A percentile compares a stretch with the other conserved stretches of the same genome.
Evolutionary conservation across 1,139 yeast genomes (phyloP).

Genomic region (Saccharomyces hybrid): DNA sequence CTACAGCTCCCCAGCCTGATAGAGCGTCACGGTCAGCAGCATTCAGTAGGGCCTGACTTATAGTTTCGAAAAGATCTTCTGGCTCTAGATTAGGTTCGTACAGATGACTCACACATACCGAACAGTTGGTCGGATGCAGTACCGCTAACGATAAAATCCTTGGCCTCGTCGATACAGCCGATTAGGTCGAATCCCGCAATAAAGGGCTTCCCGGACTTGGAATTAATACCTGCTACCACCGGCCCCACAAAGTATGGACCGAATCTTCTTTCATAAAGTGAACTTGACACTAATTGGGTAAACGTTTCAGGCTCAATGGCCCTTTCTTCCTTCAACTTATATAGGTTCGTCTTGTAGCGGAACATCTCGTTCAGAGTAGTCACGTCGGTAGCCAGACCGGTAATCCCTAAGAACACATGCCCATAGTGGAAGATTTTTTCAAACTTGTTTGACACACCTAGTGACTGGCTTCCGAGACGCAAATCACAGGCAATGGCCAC

Average conservation of each 20-base stretch:
- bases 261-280: constrained; percentile 84
- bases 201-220: constrained; percentile 75
- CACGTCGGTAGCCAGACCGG: constrained; percentile 94
- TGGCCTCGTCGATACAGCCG: constrained; percentile 93
- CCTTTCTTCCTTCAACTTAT: constrained; percentile 87
- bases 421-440: constrained; percentile 86
- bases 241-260: constrained; percentile 98
- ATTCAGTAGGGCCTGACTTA: constrained; percentile 85
- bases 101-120: constrained; percentile 98
- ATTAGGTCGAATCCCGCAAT: constrained; percentile 93
- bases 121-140: constrained; percentile 92
- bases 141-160: constrained; percentile 94
- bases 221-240: constrained; percentile 87
- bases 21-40: constrained; percentile 97
- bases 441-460: constrained; percentile 86
- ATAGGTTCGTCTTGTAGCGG: constrained; percentile 77
- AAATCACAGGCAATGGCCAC: constrained; percentile 96
- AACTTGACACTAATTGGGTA: constrained; percentile 84
- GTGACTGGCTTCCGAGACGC: constrained; percentile 87
- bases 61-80: constrained; percentile 92
- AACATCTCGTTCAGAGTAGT: constrained; percentile 75
- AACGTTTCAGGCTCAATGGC: constrained; percentile 87
- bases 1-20: constrained; percentile 98
- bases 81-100: constrained; percentile 92
- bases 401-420: constrained; percentile 78